These are phyloP conservation scores for Arthrobotrys iridis DNA, from an alignment of 2,329 filamentous ascomycete genomes.

Conservation along the genomic window DNA sequence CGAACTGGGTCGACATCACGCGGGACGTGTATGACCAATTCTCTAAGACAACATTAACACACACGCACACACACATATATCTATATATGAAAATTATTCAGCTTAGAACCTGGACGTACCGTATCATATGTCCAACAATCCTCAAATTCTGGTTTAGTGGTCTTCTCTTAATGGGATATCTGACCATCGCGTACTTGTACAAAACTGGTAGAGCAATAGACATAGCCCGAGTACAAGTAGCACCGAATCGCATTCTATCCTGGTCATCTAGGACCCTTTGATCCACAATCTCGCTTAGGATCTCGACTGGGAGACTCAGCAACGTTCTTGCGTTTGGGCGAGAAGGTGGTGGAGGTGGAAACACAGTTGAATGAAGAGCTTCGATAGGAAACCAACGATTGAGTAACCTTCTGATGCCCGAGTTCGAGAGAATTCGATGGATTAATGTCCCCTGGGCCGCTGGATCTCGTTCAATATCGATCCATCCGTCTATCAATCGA, in stretches of 20 bases:
- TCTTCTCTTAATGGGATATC: constrained; percentile 31
- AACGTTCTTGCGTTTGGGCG: background rate
- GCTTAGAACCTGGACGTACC: too few species aligned
- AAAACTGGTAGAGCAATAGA: constrained; percentile 34
- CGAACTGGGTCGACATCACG: constrained; percentile 8
- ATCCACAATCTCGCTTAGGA: constrained; percentile 27
- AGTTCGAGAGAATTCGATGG: background rate
- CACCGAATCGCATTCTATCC: constrained; percentile 37
- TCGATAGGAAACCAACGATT: background rate
- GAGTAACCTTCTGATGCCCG: constrained; percentile 1
- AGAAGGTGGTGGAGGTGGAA: background rate
- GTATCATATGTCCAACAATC: constrained; percentile 35
- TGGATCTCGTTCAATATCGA: constrained; percentile 17
- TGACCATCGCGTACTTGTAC: constrained; percentile 41
- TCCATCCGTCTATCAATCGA: constrained; percentile 12
- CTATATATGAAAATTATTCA: background rate
- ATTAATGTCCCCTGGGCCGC: background rate
- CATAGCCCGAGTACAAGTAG: constrained; percentile 26
- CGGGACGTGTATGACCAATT: constrained; percentile 43
- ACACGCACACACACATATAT: too few species aligned
- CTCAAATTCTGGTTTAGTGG: constrained; percentile 35
- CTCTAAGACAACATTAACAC: constrained; percentile 5
- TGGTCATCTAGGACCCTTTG: constrained; percentile 6
- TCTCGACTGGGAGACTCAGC: constrained; percentile 34
- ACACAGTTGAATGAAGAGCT: too few species aligned